phyloP scores from a whole-genome alignment of 441 rosid species.

The Bocquillonia castaneifolia region DNA sequence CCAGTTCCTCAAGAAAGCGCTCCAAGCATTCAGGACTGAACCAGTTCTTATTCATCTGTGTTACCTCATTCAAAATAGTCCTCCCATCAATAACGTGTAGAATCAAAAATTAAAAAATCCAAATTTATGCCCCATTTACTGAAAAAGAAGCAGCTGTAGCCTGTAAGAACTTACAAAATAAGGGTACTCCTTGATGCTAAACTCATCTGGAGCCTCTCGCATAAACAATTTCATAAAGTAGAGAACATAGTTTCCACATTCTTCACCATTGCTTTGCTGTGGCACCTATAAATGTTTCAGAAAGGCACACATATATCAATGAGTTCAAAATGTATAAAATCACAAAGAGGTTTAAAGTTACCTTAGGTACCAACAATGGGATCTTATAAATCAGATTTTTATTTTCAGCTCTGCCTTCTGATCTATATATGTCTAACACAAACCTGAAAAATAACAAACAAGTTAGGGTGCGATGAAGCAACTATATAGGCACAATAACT shows the following conservation, averaged over 20 bases:
- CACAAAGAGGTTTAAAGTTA: constrained; percentile 21
- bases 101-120: background rate
- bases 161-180: constrained; percentile 66
- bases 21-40: constrained; percentile 48
- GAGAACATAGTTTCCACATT: constrained; percentile 81
- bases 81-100: background rate
- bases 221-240: constrained; percentile 66
- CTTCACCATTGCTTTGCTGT: constrained; percentile 68
- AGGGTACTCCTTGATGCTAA: constrained; percentile 40
- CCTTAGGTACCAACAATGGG: constrained; percentile 68
- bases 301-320: background rate
- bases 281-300: constrained; percentile 56
- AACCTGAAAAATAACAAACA: constrained; percentile 44
- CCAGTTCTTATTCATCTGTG: constrained; percentile 81
- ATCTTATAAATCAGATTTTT: constrained; percentile 36
- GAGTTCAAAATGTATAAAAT: background rate
- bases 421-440: constrained; percentile 54
- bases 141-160: constrained; percentile 1
- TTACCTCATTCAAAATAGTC: constrained; percentile 6
- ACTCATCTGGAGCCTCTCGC: constrained; percentile 50
- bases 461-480: constrained; percentile 2
- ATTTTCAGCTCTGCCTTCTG: constrained; percentile 54
- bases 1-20: constrained; percentile 42
- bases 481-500: background rate
- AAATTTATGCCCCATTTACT: background rate